Evolutionary conservation across 2,329 filamentous ascomycete genomes (phyloP), one percentile per base, ranked within the genome.

Genomic region (Ophiostoma tasmaniense): DNA sequence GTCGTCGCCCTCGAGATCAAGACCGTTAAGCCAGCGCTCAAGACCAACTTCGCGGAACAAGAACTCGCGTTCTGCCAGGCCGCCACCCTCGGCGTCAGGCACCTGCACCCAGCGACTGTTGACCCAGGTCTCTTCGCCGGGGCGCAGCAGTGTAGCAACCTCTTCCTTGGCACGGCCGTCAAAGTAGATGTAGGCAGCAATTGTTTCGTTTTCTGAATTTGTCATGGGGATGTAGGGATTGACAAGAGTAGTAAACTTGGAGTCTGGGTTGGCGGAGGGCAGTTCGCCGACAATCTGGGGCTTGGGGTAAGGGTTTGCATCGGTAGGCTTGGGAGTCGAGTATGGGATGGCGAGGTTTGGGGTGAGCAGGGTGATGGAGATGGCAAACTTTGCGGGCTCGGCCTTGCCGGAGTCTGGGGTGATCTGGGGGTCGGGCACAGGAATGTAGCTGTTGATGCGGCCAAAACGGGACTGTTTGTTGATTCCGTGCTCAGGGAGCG

Each of bases 101-200:
- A 99, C 88, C 76, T 96, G 94, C 66, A 99, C 95, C 95, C 95
- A 99, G 74, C 95, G 86, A 69, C 93, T 97, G 76, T 98, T 99
- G 30, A 99, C 96, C 95, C 95, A 99, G 1, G 95, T 99, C 80
- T 99, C 95, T 77, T 98, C 95, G 30, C 95, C 94, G 14, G 93
- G 90, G 68, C 95, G 86, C 67, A 99, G 83, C 69, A 99, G 82
- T 14, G 95, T 99, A 67, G 95, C 95, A 2, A 99, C 96, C 80
- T 99, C 95, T 78, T 99, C 95, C 78, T 99, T 99, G 71, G 87
- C 86, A 72, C 95, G 85, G 22, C 95, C 95, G 79, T 99, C 95
- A 76, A 99, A 99, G 81, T 99, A 99, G 74, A 99, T 98, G 79
- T 99, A 99, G 50, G 73, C 95, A 39, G 95, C 95, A 74, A 99